Evolutionary conservation across 148 eudicot species (phyloP).

Genomic region (Selenicereus undatus): DNA sequence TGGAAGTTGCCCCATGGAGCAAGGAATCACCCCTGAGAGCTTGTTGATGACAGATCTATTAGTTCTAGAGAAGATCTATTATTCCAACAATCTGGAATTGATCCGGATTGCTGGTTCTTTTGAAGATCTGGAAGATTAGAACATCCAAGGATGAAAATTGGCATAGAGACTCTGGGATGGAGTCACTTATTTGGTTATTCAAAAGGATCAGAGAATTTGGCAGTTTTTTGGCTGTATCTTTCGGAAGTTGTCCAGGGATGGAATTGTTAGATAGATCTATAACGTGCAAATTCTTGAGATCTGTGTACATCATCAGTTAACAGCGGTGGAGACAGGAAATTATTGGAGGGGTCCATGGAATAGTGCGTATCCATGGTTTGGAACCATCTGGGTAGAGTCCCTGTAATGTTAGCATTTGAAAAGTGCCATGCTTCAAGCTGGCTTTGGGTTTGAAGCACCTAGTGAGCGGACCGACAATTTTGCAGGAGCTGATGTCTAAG

Average conservation of each 20-base stretch:
- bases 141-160: not conserved
- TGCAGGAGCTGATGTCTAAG: constrained; percentile 6
- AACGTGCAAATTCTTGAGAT: not conserved
- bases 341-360: not conserved
- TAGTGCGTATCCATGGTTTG: not conserved
- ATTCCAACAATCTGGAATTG: constrained; percentile 18
- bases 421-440: not conserved
- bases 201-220: constrained; percentile 7
- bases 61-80: not conserved
- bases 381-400: constrained; percentile 21
- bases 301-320: not conserved
- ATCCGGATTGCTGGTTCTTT: constrained; percentile 10
- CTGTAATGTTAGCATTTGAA: constrained; percentile 9
- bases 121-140: not conserved
- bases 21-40: constrained; percentile 20
- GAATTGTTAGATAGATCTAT: constrained; percentile 8
- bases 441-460: constrained; percentile 20
- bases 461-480: constrained; percentile 18
- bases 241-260: not conserved
- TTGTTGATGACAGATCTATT: constrained; percentile 18
- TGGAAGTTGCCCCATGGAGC: not conserved
- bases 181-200: constrained; percentile 6
- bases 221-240: constrained; percentile 7
- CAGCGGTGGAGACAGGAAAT: not conserved
- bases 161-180: constrained; percentile 17